A percentile compares a stretch with the other conserved stretches of the same genome.
phyloP scores from a whole-genome alignment of 257 asterid species.

The Parsonsia alboflavescens region DNA sequence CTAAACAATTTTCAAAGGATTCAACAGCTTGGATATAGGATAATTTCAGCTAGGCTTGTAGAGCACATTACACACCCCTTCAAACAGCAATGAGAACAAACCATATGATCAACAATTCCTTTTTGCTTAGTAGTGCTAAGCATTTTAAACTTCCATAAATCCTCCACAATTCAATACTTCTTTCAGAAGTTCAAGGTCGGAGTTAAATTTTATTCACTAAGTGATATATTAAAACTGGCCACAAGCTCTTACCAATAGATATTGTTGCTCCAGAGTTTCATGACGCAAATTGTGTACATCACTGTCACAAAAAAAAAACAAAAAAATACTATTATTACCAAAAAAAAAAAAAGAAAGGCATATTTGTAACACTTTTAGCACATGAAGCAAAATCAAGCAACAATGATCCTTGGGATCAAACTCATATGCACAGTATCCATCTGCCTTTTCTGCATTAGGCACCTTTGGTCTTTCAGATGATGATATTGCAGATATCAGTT shows the following conservation, averaged over 20 bases:
- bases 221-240: neutral
- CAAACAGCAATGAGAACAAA: neutral
- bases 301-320: conserved; percentile 42
- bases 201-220: neutral
- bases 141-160: neutral
- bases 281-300: conserved; percentile 74
- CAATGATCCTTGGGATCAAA: neutral
- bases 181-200: neutral
- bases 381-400: neutral
- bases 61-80: neutral
- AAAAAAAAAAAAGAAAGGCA: conserved; percentile 4
- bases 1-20: neutral
- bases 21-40: neutral
- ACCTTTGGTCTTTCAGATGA: neutral
- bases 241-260: conserved; percentile 57
- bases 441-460: neutral
- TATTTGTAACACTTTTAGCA: neutral
- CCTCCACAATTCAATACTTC: neutral
- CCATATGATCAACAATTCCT: neutral
- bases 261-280: conserved; percentile 83
- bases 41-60: conserved; percentile 4
- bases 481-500: neutral
- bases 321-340: conserved; percentile 6
- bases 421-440: neutral
- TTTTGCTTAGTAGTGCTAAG: neutral